Base-by-base conservation (phyloP, 2,329 filamentous ascomycete species). In the Penicillium sp. region DNA sequence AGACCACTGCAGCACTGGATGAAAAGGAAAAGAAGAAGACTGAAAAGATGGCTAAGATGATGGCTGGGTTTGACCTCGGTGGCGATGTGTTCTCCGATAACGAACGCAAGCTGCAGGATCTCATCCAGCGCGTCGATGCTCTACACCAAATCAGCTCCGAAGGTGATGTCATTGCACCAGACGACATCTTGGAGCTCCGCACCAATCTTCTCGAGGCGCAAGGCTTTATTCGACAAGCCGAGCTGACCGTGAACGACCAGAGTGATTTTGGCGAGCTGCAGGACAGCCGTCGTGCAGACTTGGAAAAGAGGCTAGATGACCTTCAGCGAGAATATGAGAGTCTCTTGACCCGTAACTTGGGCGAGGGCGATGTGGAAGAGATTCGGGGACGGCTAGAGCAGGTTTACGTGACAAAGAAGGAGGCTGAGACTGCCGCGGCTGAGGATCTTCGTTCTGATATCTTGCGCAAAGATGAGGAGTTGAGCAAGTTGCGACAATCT, bases 21-120 rank as follows among this genome's bases (percentile, higher is more conserved):
- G 94, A 97, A 77, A 99, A 99, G 82, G 95, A 97, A 77, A 93
- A 91, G 81, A 92, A 91, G 79, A 99, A 99, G 82, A 91, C 92
- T 0, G 94, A 99, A 78, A 94, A 95, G 77, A 99, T 99, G 94
- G 94, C 94, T 41, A 90, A 97, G 82, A 99, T 99, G 94, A 97
- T 99, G 93, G 94, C 94, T 56, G 91, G 93, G 4, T 97, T 99
- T 67, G 93, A 99, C 69, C 84, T 99, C 33, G 93, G 91, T 42
- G 88, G 89, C 46, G 92, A 97, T 55, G 87, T 95, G 31, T 96
- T 97, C 73, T 96, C 91, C 64, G 89, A 94, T 56, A 96, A 96
- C 66, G 94, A 99, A 74, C 84, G 88, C 61, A 87, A 86, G 48
- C 90, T 99, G 56, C 86, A 89, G 57, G 86, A 89, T 60, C 88